These are phyloP conservation scores for Diaporthe vexans DNA, from an alignment of 2,329 filamentous ascomycete species.

Conservation along the genomic window DNA sequence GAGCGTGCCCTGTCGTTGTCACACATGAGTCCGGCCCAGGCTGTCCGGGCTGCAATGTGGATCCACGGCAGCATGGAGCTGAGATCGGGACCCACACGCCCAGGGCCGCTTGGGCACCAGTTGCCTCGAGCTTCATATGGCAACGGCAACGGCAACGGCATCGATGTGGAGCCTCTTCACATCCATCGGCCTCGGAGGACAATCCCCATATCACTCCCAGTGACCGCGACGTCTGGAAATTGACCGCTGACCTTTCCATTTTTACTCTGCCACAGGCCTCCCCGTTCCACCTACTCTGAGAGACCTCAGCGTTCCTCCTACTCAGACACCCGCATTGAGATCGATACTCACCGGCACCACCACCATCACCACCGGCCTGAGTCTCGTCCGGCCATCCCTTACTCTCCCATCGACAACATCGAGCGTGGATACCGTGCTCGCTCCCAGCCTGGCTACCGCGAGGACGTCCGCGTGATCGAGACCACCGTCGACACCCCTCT, in stretches of 20 bases:
- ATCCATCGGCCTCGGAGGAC: constrained; percentile 44
- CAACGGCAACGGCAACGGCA: background rate
- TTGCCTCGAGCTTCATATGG: constrained; percentile 27
- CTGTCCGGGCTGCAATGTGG: constrained; percentile 23
- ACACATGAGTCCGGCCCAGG: constrained; percentile 31
- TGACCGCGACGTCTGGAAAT: background rate
- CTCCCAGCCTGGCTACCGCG: constrained; percentile 65
- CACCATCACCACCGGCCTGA: constrained; percentile 46
- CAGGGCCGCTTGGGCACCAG: constrained; percentile 28
- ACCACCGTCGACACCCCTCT: constrained; percentile 56
- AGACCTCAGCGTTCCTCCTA: constrained; percentile 59
- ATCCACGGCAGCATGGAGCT: constrained; percentile 24
- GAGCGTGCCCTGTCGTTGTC: constrained; percentile 23
- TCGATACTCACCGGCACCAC: constrained; percentile 62
- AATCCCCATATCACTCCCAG: constrained; percentile 8
- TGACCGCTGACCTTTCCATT: constrained; percentile 30
- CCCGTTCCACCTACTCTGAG: constrained; percentile 44
- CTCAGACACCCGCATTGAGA: constrained; percentile 76
- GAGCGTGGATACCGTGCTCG: constrained; percentile 77
- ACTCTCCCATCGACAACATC: constrained; percentile 71
- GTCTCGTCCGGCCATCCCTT: constrained; percentile 45
- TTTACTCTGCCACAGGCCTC: constrained; percentile 16
- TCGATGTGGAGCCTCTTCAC: constrained; percentile 17
- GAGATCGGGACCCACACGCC: constrained; percentile 35
- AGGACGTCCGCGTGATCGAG: constrained; percentile 54